These are phyloP conservation scores for Picochlorum sp. DNA, from an alignment of 139 green algal genomes.

Conservation along the genomic window DNA sequence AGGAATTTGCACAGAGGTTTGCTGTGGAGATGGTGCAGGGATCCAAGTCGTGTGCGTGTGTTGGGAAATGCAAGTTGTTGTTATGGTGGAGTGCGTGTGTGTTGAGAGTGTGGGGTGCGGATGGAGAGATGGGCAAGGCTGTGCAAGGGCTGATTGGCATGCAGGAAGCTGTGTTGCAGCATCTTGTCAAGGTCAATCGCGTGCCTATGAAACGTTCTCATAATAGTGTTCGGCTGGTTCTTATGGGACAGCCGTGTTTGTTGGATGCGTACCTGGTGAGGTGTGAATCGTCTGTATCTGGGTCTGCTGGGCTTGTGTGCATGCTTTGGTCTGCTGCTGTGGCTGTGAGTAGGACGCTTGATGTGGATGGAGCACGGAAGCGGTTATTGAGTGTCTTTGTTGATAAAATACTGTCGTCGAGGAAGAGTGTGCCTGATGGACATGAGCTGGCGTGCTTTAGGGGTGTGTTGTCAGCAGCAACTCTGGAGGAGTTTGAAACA, in stretches of 20 bases:
- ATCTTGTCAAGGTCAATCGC: neutral
- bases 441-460: slow-evolving; percentile 26
- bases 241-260: neutral
- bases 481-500: slow-evolving; percentile 32
- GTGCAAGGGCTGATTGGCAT: neutral
- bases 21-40: no score
- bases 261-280: neutral
- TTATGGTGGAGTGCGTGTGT: neutral
- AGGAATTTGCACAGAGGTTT: no score
- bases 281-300: no score
- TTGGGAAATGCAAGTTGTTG: neutral
- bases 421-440: slow-evolving; percentile 9
- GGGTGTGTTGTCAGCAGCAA: slow-evolving; percentile 36
- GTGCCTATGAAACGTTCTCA: neutral
- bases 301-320: no score
- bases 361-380: neutral
- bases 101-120: neutral
- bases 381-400: slow-evolving; percentile 19
- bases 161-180: neutral
- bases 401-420: slow-evolving; percentile 30
- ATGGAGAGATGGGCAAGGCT: neutral
- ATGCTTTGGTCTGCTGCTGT: no score
- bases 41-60: no score
- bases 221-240: neutral
- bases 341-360: neutral